Percentiles rank a stretch among this genome's conserved stretches.
These are phyloP conservation scores for Pythium guiyangense DNA, from an alignment of 352 stramenopile genomes.

Conservation along the genomic window DNA sequence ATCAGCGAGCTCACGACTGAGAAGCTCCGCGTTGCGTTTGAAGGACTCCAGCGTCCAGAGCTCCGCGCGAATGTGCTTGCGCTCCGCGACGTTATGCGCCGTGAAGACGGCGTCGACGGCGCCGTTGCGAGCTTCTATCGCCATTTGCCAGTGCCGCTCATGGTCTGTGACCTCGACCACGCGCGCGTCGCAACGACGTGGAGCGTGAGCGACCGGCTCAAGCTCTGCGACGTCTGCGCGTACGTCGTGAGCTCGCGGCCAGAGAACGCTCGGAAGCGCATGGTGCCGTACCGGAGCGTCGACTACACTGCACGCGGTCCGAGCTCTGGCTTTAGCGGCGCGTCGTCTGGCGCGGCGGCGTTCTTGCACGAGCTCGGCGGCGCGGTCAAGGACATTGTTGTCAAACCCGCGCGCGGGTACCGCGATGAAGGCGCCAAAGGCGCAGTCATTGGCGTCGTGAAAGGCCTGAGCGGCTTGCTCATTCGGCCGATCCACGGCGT, in stretches of 20 bases:
- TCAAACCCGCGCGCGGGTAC: constrained; percentile 36
- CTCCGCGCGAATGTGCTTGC: constrained; percentile 51
- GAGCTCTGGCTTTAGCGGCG: constrained; percentile 39
- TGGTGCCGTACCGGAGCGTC: constrained; percentile 56
- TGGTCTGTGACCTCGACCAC: constrained; percentile 72
- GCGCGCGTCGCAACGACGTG: constrained; percentile 44
- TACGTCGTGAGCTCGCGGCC: constrained; percentile 33
- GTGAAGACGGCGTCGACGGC: constrained; percentile 82
- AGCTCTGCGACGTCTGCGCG: constrained; percentile 53
- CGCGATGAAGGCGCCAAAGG: constrained; percentile 42
- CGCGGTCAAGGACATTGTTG: constrained; percentile 43
- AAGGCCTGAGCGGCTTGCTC: constrained; percentile 33
- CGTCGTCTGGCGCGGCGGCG: constrained; percentile 32
- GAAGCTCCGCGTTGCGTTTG: constrained; percentile 74
- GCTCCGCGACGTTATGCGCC: constrained; percentile 58
- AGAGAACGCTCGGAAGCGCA: constrained; percentile 19
- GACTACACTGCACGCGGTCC: constrained; percentile 60
- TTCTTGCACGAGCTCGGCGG: constrained; percentile 46
- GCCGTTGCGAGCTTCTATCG: constrained; percentile 85
- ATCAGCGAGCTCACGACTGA: constrained; percentile 80
- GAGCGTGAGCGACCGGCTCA: constrained; percentile 50
- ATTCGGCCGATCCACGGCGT: constrained; percentile 41
- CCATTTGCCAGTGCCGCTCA: constrained; percentile 78
- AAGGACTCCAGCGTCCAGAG: constrained; percentile 41
- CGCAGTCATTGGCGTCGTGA: constrained; percentile 40